These are phyloP conservation scores for Vararia minispora DNA, from an alignment of 768 basidiomycete species.

Conservation along the genomic window DNA sequence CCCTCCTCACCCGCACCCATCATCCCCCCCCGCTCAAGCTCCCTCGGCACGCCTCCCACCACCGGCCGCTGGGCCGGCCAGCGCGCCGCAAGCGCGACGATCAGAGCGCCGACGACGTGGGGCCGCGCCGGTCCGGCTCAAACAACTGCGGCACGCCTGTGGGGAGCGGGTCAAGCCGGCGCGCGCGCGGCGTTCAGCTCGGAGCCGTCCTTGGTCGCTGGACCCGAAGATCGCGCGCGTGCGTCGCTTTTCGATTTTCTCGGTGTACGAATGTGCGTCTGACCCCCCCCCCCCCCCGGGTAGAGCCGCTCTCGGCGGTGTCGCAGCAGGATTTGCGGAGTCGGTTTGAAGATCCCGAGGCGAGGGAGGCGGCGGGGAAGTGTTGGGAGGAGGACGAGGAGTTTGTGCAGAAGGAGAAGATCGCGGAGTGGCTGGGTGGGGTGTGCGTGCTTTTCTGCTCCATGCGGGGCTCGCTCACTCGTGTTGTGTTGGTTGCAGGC, in stretches of 20 bases:
- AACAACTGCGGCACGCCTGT: constrained; percentile 12
- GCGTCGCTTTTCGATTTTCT: constrained; percentile 19
- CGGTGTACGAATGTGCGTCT: constrained; percentile 8
- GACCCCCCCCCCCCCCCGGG: constrained; percentile 14
- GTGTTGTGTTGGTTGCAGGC: constrained; percentile 31
- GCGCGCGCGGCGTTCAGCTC: constrained; percentile 53
- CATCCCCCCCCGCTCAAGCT: constrained; percentile 39
- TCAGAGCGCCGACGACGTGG: constrained; percentile 11
- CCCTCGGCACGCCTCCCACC: constrained; percentile 28
- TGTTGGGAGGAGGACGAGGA: constrained; percentile 84
- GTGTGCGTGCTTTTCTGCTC: constrained; percentile 45
- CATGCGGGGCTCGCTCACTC: neutral
- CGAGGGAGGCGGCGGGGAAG: constrained; percentile 53
- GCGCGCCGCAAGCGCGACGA: constrained; percentile 4
- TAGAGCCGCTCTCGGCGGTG: constrained; percentile 18
- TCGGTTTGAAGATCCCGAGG: constrained; percentile 42
- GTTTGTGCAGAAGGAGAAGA: constrained; percentile 80
- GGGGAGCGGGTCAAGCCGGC: constrained; percentile 17
- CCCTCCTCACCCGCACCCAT: constrained; percentile 19
- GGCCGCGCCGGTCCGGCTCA: constrained; percentile 12
- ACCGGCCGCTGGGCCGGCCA: constrained; percentile 12
- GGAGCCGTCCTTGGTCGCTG: constrained; percentile 63
- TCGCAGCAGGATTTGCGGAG: constrained; percentile 49
- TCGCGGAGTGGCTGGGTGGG: constrained; percentile 94
- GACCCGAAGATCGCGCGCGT: constrained; percentile 40